Conservation (phyloP, 2,329 filamentous ascomycete genomes). For the Falciphora oryzae region DNA sequence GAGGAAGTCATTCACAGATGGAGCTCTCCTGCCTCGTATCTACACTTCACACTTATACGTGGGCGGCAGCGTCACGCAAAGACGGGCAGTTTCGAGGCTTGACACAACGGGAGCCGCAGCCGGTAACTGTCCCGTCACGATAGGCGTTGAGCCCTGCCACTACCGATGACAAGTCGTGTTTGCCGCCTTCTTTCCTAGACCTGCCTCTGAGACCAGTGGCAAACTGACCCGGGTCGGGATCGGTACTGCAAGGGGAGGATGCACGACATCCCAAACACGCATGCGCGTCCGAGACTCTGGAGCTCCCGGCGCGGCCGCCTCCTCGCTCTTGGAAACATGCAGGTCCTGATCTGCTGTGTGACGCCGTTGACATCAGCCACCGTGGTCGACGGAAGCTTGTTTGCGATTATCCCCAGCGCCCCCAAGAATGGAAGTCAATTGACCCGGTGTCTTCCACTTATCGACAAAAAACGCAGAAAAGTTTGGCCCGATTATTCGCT, state of each 20-base stretch:
- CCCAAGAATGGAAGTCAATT: no score
- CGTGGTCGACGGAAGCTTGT: no score
- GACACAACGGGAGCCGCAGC: background rate
- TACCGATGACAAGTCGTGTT: background rate
- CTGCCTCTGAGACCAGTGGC: background rate
- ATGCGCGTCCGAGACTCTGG: background rate
- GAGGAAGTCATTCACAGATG: background rate
- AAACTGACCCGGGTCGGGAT: background rate
- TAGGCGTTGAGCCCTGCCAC: background rate
- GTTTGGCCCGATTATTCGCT: no score
- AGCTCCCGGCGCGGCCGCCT: no score
- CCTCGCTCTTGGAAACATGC: background rate
- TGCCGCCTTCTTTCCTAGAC: background rate
- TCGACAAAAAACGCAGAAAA: no score
- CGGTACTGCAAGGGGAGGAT: no score
- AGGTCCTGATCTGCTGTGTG: background rate
- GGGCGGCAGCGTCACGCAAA: background rate
- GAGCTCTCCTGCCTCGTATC: background rate
- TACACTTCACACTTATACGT: background rate
- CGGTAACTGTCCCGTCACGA: background rate
- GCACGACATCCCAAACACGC: background rate
- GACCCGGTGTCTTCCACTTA: no score
- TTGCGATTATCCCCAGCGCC: no score
- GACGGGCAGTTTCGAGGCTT: background rate
- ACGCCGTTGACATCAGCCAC: background rate